Percentiles rank a stretch among this genome's conserved stretches.
Conservation (phyloP, 768 basidiomycete genomes). For the Amanita jacksonii region DNA sequence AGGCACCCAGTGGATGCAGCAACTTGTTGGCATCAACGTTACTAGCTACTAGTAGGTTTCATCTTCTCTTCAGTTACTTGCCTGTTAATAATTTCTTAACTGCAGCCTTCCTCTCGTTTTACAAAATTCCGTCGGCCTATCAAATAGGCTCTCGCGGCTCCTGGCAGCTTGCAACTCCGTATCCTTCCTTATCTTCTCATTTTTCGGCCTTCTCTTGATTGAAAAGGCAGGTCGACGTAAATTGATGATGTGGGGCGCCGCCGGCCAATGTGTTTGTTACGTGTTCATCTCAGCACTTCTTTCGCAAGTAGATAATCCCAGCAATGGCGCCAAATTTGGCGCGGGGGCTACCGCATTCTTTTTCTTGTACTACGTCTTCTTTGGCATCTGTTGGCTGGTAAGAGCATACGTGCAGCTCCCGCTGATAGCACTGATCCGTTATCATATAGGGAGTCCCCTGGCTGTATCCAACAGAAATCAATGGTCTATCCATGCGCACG, state of each 20-base stretch:
- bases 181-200: constrained; percentile 39
- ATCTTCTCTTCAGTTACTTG: neutral
- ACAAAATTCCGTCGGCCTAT: constrained; percentile 40
- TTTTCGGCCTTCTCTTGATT: constrained; percentile 34
- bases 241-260: constrained; percentile 46
- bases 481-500: constrained; percentile 39
- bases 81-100: neutral
- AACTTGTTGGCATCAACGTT: constrained; percentile 41
- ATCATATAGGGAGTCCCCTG: constrained; percentile 42
- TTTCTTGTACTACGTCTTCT: constrained; percentile 42
- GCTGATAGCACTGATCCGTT: too few relatives aligned
- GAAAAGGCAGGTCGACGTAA: constrained; percentile 39
- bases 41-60: constrained; percentile 38
- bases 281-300: constrained; percentile 34
- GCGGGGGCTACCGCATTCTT: constrained; percentile 39
- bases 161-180: constrained; percentile 44
- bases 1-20: constrained; percentile 46
- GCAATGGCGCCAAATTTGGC: constrained; percentile 25
- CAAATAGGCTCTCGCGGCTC: constrained; percentile 37
- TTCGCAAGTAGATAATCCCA: constrained; percentile 23
- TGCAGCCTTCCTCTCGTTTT: constrained; percentile 36
- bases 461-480: constrained; percentile 44
- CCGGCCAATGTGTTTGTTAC: constrained; percentile 39
- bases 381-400: constrained; percentile 45
- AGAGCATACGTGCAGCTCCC: too few relatives aligned